Conservation (phyloP, 805 yeast species). For the Ogataea trehaloabstinens region DNA sequence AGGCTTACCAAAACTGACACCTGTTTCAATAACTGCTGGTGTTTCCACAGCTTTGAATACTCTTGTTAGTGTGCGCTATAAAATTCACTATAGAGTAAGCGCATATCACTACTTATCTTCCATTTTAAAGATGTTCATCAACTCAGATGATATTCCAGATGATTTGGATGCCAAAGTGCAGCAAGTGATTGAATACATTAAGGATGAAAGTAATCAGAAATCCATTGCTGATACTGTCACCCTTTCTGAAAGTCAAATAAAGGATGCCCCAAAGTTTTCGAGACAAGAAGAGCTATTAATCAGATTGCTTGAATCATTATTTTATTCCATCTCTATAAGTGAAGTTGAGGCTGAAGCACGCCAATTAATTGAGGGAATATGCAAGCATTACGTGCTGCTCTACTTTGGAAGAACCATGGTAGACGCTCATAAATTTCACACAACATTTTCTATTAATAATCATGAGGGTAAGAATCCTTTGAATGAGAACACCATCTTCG, state of each 20-base stretch:
- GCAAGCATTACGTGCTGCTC: conserved; percentile 76
- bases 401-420: conserved; percentile 73
- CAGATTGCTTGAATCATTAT: conserved; percentile 65
- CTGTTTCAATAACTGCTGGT: conserved; percentile 82
- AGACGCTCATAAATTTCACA: conserved; percentile 62
- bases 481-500: conserved; percentile 66
- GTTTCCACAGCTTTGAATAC: conserved; percentile 73
- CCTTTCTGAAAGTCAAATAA: conserved; percentile 40
- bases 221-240: conserved; percentile 18
- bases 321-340: conserved; percentile 72
- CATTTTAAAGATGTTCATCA: conserved; percentile 66
- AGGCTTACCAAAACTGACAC: conserved; percentile 60
- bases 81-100: conserved; percentile 66
- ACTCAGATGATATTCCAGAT: conserved; percentile 47
- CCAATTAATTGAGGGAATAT: conserved; percentile 57
- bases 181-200: conserved; percentile 46
- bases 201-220: conserved; percentile 28
- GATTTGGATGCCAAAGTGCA: conserved; percentile 44
- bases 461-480: conserved; percentile 74
- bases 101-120: conserved; percentile 73
- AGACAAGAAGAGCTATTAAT: conserved; percentile 66
- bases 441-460: conserved; percentile 72
- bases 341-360: conserved; percentile 70
- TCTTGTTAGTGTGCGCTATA: conserved; percentile 62
- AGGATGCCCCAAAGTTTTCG: conserved; percentile 48